Evolutionary conservation across 305 asterid genomes (phyloP).

Genomic region (Fraxinus albicans): DNA sequence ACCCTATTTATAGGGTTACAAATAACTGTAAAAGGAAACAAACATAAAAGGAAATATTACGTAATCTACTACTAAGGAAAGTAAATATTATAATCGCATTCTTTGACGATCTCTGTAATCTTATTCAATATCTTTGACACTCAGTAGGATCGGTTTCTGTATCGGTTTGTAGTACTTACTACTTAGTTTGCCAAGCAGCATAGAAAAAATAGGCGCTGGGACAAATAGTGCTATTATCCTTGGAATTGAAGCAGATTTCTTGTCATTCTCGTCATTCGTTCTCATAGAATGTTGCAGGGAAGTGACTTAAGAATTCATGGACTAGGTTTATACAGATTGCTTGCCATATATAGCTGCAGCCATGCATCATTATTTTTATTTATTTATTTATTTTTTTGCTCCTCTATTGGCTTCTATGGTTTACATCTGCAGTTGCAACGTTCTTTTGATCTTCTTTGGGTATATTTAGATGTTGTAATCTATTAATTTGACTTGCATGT

Average conservation of each 20-base stretch:
- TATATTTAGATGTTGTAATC: constrained; percentile 9
- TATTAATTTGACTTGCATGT: constrained; percentile 21
- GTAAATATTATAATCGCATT: too few relatives aligned
- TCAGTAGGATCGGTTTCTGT: background rate
- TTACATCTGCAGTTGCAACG: constrained; percentile 3
- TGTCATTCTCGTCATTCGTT: background rate
- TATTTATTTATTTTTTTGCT: background rate
- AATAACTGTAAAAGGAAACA: too few relatives aligned
- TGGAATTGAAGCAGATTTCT: background rate
- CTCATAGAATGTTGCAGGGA: background rate
- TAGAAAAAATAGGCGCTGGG: background rate
- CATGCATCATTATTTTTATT: background rate
- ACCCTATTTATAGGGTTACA: too few relatives aligned
- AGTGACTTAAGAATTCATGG: background rate
- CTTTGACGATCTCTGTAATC: too few relatives aligned
- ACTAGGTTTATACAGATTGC: background rate
- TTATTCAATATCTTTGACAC: too few relatives aligned
- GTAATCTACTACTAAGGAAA: too few relatives aligned
- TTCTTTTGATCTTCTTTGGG: constrained; percentile 1
- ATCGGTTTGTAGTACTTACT: background rate
- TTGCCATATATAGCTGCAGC: background rate
- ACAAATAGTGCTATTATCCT: background rate
- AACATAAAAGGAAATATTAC: too few relatives aligned
- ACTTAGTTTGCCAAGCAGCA: background rate
- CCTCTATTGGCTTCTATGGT: background rate